phyloP scores from a whole-genome alignment of 768 basidiomycete genomes.

The Amanita fuliginea region DNA sequence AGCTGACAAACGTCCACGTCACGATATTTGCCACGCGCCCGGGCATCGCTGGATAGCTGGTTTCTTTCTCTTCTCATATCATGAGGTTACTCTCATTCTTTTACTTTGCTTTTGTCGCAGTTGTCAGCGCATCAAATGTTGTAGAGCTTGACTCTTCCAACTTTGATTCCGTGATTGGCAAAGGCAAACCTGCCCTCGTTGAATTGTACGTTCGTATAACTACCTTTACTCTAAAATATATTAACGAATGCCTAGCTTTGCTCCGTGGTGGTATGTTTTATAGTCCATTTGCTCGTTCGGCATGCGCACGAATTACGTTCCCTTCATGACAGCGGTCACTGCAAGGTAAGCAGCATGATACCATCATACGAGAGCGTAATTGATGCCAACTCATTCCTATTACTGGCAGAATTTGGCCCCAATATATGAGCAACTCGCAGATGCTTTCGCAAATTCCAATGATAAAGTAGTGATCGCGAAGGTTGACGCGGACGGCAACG shows the following conservation, averaged over 20 bases:
- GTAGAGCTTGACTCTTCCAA: conserved; percentile 65
- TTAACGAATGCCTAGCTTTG: conserved; percentile 41
- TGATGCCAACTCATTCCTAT: neutral
- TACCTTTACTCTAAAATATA: conserved; percentile 5
- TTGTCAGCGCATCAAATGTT: conserved; percentile 69
- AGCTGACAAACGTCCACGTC: conserved; percentile 6
- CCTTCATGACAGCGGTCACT: conserved; percentile 53
- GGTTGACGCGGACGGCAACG: conserved; percentile 85
- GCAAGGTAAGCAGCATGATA: conserved; percentile 45
- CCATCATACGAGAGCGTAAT: too few relatives aligned
- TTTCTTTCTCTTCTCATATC: conserved; percentile 17
- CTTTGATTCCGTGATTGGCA: conserved; percentile 67
- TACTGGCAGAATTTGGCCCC: conserved; percentile 73
- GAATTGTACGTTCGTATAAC: conserved; percentile 62
- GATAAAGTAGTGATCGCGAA: conserved; percentile 86
- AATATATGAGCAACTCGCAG: conserved; percentile 77
- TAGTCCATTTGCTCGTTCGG: neutral
- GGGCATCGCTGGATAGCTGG: neutral
- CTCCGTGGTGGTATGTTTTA: conserved; percentile 72
- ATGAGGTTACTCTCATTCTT: conserved; percentile 55
- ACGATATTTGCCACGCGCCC: conserved; percentile 1
- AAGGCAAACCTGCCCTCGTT: conserved; percentile 75
- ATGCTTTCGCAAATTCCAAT: conserved; percentile 69
- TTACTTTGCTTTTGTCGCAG: conserved; percentile 42
- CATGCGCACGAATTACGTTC: neutral